Evolutionary conservation across 495 filamentous ascomycete genomes (phyloP).

Genomic region (Stereocaulon alpinum): DNA sequence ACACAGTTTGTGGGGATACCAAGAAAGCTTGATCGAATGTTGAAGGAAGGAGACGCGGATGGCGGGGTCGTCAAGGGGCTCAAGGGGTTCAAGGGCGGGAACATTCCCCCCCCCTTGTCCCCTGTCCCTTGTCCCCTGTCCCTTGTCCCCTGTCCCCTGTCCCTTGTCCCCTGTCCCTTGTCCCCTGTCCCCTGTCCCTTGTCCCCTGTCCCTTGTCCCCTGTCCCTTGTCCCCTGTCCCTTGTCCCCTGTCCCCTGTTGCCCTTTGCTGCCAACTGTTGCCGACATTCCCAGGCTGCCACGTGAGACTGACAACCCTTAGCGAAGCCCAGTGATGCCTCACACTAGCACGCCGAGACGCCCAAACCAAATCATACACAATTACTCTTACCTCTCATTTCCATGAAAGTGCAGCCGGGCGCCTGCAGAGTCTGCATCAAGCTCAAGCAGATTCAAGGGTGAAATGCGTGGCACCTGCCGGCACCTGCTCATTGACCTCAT

Average conservation of each 20-base stretch:
- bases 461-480: background rate
- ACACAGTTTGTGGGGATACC: background rate
- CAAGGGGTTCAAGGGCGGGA: no score
- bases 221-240: no score
- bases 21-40: background rate
- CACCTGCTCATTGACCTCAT: constrained; percentile 5
- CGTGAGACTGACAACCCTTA: constrained; percentile 1
- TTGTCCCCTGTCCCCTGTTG: no score
- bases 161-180: no score
- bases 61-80: background rate
- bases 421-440: background rate
- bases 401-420: background rate
- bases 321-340: background rate
- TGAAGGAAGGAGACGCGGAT: background rate
- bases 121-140: no score
- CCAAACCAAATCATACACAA: background rate
- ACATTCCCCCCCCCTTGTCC: no score
- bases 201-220: no score
- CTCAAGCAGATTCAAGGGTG: background rate
- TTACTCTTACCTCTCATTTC: no score
- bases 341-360: background rate
- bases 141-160: no score
- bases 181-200: no score
- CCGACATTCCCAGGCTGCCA: background rate
- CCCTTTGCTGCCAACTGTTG: no score